Percentiles rank a stretch among this genome's conserved stretches.
phyloP scores from a whole-genome alignment of 495 filamentous ascomycete species.

The Jackrogersella minutella region DNA sequence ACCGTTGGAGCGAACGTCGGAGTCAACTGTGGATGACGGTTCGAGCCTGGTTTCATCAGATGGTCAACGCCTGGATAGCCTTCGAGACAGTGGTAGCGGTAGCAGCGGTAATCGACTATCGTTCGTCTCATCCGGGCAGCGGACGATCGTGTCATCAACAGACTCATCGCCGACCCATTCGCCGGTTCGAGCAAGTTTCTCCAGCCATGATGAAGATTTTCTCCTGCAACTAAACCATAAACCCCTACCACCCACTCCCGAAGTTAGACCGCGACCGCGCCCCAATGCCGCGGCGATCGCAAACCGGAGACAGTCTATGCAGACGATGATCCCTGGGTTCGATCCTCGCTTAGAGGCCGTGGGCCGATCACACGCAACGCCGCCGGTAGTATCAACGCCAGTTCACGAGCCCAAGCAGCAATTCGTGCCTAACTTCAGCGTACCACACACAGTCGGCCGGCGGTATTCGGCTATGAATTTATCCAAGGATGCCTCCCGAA shows the following conservation, averaged over 20 bases:
- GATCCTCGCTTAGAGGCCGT: conserved; percentile 46
- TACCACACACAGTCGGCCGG: conserved; percentile 53
- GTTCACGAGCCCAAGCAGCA: conserved; percentile 31
- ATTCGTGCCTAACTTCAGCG: conserved; percentile 56
- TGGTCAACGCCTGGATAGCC: conserved; percentile 56
- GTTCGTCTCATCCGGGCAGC: conserved; percentile 66
- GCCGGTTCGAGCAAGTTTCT: conserved; percentile 56
- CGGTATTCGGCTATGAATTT: conserved; percentile 51
- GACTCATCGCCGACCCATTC: conserved; percentile 63
- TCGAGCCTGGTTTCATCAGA: conserved; percentile 61
- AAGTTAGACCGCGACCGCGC: conserved; percentile 51
- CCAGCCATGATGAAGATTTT: conserved; percentile 48
- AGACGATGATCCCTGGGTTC: conserved; percentile 54
- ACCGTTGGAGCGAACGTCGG: conserved; percentile 21
- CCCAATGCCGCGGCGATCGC: conserved; percentile 62
- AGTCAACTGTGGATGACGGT: conserved; percentile 48
- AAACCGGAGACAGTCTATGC: conserved; percentile 62
- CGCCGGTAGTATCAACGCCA: conserved; percentile 14
- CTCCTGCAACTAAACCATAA: conserved; percentile 29
- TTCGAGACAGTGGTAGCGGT: conserved; percentile 54
- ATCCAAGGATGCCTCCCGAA: conserved; percentile 6
- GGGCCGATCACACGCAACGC: conserved; percentile 11
- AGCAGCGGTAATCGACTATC: conserved; percentile 65
- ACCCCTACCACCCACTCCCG: conserved; percentile 29
- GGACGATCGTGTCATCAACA: conserved; percentile 62